Evolutionary conservation across 2,329 filamentous ascomycete species (phyloP), one percentile per base, ranked within the genome.

Genomic region (Madurella fahalii): DNA sequence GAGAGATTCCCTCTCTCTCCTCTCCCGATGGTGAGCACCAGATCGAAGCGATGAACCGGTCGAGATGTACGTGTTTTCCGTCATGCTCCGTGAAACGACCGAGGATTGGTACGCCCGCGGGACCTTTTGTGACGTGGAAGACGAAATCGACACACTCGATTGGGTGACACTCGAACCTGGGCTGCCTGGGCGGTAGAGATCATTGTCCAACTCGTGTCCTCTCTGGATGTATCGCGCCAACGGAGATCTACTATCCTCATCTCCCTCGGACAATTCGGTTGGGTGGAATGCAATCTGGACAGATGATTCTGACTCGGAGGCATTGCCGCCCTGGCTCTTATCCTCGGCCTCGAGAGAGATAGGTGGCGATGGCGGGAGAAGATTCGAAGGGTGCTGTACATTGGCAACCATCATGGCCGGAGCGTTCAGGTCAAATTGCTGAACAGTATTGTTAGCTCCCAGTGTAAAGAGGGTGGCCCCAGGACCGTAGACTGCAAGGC

Each of bases 371-470:
- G 91, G 88, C 31, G 90, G 89, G 13, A 91, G 79, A 30, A 87
- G 78, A 58, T 87, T 84, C 18, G 90, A 89, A 32, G 87, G 82
- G 69, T 96, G 92, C 64, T 96, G 92, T 12, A 94, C 87, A 67
- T 91, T 92, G 58, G 87, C 86, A 30, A 96, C 89, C 76, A 96
- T 83, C 67, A 84, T 76, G 12, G 89, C 82, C 8, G 86, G 84
- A 9, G 89, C 89, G 64, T 95, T 95, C 42, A 97, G 78, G 68
- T 97, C 92, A 68, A 95, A 97, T 69, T 99, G 94, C 70, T 97
- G 93, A 2, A 95, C 87, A 2, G 90, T 94, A 67, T 93, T 86
- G 63, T 93, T 90, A 40, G 86, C 85, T 1, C 92, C 90, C 16
- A 97, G 75, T 0, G 93, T 96, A 72, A 99, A 99, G 20, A 99